Evolutionary conservation across 2,329 filamentous ascomycete species (phyloP), one percentile per base, ranked within the genome.

Genomic region (Pyrenochaeta sp.): DNA sequence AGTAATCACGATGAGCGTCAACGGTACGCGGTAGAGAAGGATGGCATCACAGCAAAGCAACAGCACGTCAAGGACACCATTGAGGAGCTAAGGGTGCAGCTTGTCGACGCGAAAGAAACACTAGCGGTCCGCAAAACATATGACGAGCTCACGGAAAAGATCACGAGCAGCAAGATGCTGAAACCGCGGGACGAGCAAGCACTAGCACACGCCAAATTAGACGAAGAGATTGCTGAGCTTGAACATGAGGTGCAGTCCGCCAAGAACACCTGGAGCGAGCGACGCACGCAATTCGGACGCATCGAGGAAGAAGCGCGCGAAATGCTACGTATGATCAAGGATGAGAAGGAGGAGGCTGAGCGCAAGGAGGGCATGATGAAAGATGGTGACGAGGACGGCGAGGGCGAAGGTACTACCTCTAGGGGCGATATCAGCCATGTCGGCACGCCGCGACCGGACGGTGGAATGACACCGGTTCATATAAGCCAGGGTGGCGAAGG

Each of bases 261-360:
- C 73, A 89, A 87, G 43, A 85, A 83, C 60, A 95, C 91, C 0
- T 97, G 93, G 93, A 82, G 85, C 36, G 92, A 96, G 76, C 84
- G 94, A 33, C 82, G 90, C 58, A 90, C 92, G 64, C 92, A 97
- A 76, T 97, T 97, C 75, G 90, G 89, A 52, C 85, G 87, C 50
- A 93, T 98, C 67, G 90, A 97, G 72, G 90, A 93, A 54, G 94
- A 97, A 79, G 92, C 92, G n/a, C 90, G 90, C 85, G 83, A 91
- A 60, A 83, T 98, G 74, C 82, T 93, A 52, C 84, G 91, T 43
- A 83, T 96, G 73, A 97, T 98, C 69, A 87, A 92, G 56, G 93
- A 97, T 69, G 94, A 97, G 81, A 96, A 97, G 78, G 93, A 97
- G 74, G 92, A 97, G 77, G 91, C 95, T 0, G 92, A 97, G 77